phyloP scores from a whole-genome alignment of 768 basidiomycete species.

The Kwoniella pini region DNA sequence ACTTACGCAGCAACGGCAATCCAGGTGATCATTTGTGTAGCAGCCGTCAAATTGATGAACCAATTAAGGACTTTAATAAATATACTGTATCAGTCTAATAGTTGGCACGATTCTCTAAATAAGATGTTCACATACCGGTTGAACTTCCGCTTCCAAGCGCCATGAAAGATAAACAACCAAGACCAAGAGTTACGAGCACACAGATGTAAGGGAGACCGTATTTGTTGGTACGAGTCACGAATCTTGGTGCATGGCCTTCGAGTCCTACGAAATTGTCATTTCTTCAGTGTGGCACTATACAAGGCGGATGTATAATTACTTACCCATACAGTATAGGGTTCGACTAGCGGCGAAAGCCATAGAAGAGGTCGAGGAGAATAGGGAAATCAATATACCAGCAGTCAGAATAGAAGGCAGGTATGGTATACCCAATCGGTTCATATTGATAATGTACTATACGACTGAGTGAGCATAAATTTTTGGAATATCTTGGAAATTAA shows the following conservation, averaged over 20 bases:
- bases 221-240: constrained; percentile 19
- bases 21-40: constrained; percentile 36
- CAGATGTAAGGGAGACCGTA: constrained; percentile 22
- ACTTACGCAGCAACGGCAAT: constrained; percentile 22
- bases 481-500: neutral
- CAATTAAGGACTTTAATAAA: constrained; percentile 10
- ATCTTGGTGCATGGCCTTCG: constrained; percentile 19
- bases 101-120: no score
- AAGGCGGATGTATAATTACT: no score
- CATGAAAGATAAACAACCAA: constrained; percentile 28
- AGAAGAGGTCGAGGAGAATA: constrained; percentile 11
- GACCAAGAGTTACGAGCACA: constrained; percentile 17
- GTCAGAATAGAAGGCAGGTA: constrained; percentile 16
- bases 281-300: no score
- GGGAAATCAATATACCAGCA: constrained; percentile 14
- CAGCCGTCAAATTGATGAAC: constrained; percentile 26
- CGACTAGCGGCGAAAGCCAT: constrained; percentile 27
- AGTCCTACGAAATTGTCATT: no score
- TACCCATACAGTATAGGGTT: constrained; percentile 4
- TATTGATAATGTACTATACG: constrained; percentile 6
- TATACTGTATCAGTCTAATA: no score
- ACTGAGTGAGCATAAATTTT: neutral
- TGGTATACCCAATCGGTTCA: constrained; percentile 19
- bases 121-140: constrained; percentile 1
- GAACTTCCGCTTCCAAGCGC: constrained; percentile 30